Conservation (phyloP, 2,329 filamentous ascomycete genomes). For the Aureobasidium sp. region DNA sequence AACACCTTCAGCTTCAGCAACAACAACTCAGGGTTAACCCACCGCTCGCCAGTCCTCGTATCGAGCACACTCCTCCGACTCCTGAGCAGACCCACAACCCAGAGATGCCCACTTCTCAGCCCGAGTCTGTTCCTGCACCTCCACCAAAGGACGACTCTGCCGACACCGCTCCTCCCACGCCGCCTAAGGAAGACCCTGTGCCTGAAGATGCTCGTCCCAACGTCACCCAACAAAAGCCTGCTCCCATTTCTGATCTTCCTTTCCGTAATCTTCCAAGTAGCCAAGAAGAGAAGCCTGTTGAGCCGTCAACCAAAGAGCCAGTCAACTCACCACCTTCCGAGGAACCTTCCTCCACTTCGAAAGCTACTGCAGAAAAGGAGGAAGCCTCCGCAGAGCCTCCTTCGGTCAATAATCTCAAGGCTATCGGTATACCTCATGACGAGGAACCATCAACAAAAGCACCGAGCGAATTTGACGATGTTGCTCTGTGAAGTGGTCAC, state of each 20-base stretch:
- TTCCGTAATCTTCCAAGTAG: conserved; percentile 24
- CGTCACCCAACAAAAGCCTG: background rate
- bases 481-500: conserved; percentile 16
- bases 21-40: conserved; percentile 25
- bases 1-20: conserved; percentile 20
- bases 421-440: conserved; percentile 15
- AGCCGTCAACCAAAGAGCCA: background rate
- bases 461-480: conserved; percentile 24
- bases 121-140: conserved; percentile 22
- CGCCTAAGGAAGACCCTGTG: conserved; percentile 27
- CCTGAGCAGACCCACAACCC: conserved; percentile 33
- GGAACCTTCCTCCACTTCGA: background rate
- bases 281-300: conserved; percentile 16
- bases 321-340: background rate
- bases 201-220: conserved; percentile 20
- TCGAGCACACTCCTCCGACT: conserved; percentile 45
- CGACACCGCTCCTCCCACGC: conserved; percentile 23
- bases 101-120: conserved; percentile 14
- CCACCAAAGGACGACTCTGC: conserved; percentile 23
- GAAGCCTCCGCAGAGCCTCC: conserved; percentile 18
- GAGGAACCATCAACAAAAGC: conserved; percentile 14
- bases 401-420: conserved; percentile 13
- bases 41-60: conserved; percentile 36
- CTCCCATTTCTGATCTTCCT: conserved; percentile 2
- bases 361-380: conserved; percentile 20